Percentiles rank a stretch among this genome's conserved stretches.
These are phyloP conservation scores for Durio zibethinus DNA, from an alignment of 345 rosid genomes.

Conservation along the genomic window DNA sequence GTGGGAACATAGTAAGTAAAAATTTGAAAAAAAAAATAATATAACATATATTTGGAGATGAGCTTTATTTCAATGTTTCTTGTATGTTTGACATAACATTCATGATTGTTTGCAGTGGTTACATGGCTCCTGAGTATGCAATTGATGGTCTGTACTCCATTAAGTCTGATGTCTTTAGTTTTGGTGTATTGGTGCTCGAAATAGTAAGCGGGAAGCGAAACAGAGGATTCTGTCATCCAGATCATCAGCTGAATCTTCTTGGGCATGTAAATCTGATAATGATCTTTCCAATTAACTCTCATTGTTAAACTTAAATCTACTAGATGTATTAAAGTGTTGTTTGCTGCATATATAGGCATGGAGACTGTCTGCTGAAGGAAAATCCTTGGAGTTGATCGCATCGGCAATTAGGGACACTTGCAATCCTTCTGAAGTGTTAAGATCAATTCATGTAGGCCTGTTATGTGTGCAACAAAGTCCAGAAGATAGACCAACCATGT, in stretches of 20 bases:
- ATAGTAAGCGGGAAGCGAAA: constrained; percentile 38
- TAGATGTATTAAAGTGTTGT: not conserved
- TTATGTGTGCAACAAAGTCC: constrained; percentile 21
- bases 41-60: not conserved
- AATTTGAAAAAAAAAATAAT: not conserved
- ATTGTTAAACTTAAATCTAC: not conserved
- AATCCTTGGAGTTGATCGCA: constrained; percentile 4
- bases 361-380: constrained; percentile 15
- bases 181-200: constrained; percentile 45
- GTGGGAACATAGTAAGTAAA: constrained; percentile 55
- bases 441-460: constrained; percentile 21
- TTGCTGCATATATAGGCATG: constrained; percentile 19
- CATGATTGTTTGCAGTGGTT: constrained; percentile 27
- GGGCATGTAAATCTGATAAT: constrained; percentile 33
- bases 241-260: constrained; percentile 35
- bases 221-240: constrained; percentile 35
- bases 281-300: not conserved
- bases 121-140: constrained; percentile 53
- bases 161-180: constrained; percentile 46
- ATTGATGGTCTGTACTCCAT: constrained; percentile 45
- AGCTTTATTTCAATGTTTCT: not conserved
- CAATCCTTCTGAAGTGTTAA: not conserved
- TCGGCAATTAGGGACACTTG: not conserved
- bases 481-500: constrained; percentile 26
- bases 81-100: not conserved